Base-by-base conservation (phyloP, 768 basidiomycete genomes). In the Kwoniella sp. region DNA sequence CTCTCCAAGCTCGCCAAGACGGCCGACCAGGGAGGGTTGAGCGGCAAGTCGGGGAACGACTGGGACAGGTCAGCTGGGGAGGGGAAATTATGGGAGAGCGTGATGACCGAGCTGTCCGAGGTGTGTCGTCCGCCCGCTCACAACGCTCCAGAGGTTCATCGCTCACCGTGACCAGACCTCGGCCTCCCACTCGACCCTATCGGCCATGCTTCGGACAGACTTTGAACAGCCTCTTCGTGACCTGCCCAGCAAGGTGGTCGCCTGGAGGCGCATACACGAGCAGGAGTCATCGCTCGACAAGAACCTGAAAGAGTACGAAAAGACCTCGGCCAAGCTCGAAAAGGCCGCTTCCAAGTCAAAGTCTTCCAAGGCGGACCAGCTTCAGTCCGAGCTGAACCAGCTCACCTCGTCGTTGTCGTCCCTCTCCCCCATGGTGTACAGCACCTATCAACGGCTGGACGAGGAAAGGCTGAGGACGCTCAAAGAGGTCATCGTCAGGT, bases 401-500 rank as follows among this genome's bases (percentile, higher is more conserved):
- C 33, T 65, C 12, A 57, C 59, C 1, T 51, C 50, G 8, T 58
- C 62, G 15, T 48, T 73, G 7, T 57, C 60, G 11, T 65, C 62
- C 1, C 51, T 69, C 8, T 66, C 68, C 11, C 73, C 73, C 2
- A 63, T 67, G 54, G 64, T 73, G 14, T 71, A 71, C 34, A 60
- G 63, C 1, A 63, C 69, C 7, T 71, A 68, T 46, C 74, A 76
- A 37, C 19, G 53, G 19, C 41, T 71, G 29, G 73, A 74, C 17
- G 64, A 65, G 41, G 59, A 60, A 26, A 57, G 74, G 19, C 46
- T 76, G 38, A 51, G 50, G 11, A 46, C 42, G 12, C 46, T 74
- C 31, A 76, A 76, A 46, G 73, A 76, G 54, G 42, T 71, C 20
- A 46, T 65, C 15, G 67, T 73, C 12, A 59, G 72, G 38, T 76